phyloP scores from a whole-genome alignment of 2,329 filamentous ascomycete genomes.

The Aspergillus sp. region DNA sequence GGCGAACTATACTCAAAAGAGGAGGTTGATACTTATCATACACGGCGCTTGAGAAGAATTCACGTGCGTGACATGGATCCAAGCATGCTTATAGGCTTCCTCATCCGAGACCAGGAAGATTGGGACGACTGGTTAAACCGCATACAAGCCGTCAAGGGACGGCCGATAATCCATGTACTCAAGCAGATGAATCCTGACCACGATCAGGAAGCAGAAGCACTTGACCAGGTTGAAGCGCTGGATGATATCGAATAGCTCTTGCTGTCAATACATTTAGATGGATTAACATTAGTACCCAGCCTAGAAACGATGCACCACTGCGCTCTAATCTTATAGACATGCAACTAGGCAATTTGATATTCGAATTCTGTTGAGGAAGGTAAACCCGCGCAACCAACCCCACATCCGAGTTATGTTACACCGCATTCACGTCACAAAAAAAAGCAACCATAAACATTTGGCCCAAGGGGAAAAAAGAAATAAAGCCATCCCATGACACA shows the following conservation, averaged over 20 bases:
- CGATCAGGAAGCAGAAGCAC: slow-evolving; percentile 65
- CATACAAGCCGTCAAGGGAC: slow-evolving; percentile 75
- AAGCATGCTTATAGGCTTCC: slow-evolving; percentile 93
- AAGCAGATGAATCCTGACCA: slow-evolving; percentile 61
- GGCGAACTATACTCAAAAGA: slow-evolving; percentile 61
- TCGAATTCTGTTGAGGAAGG: slow-evolving; percentile 38
- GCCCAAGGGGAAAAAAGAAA: slow-evolving; percentile 40
- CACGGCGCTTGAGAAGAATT: slow-evolving; percentile 76
- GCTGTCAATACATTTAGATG: too few species aligned
- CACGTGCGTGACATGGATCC: slow-evolving; percentile 94
- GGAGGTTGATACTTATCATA: slow-evolving; percentile 84
- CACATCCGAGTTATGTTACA: slow-evolving; percentile 50
- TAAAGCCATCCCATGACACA: slow-evolving; percentile 52
- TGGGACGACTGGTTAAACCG: slow-evolving; percentile 79
- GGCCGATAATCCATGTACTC: slow-evolving; percentile 81
- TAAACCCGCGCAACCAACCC: slow-evolving; percentile 34
- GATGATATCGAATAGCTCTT: slow-evolving; percentile 58
- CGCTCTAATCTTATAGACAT: slow-evolving; percentile 4
- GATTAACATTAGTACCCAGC: too few species aligned
- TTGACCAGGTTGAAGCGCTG: slow-evolving; percentile 87
- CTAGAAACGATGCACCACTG: too few species aligned
- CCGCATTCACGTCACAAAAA: slow-evolving; percentile 45
- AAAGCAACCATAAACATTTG: slow-evolving; percentile 44
- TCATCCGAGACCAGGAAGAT: slow-evolving; percentile 79
- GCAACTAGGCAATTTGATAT: slow-evolving; percentile 24